phyloP scores from a whole-genome alignment of 1,284 basidiomycete genomes.

The Schizopora paradoxa region DNA sequence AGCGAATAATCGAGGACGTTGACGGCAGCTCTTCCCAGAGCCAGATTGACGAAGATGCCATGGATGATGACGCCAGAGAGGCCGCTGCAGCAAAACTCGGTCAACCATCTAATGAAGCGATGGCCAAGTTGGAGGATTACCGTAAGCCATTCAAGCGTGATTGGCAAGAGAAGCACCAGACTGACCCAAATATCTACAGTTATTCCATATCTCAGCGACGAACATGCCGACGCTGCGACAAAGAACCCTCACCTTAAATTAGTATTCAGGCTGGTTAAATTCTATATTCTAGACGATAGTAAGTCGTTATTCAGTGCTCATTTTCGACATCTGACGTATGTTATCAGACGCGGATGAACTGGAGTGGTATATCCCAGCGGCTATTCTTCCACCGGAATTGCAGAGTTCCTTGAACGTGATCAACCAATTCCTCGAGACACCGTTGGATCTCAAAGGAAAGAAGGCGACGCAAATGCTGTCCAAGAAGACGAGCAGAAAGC shows the following conservation, averaged over 20 bases:
- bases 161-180: slow-evolving; percentile 4
- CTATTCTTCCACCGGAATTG: slow-evolving; percentile 58
- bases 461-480: slow-evolving; percentile 59
- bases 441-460: slow-evolving; percentile 72
- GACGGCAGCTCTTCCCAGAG: slow-evolving; percentile 44
- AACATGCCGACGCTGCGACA: slow-evolving; percentile 69
- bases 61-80: slow-evolving; percentile 41
- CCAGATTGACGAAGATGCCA: slow-evolving; percentile 37
- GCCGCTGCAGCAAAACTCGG: slow-evolving; percentile 31
- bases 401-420: slow-evolving; percentile 64
- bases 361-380: slow-evolving; percentile 75
- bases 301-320: slow-evolving; percentile 15
- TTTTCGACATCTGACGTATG: slow-evolving; percentile 12
- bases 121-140: slow-evolving; percentile 70
- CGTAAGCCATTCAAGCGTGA: slow-evolving; percentile 42
- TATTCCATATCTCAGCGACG: slow-evolving; percentile 68
- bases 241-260: slow-evolving; percentile 78
- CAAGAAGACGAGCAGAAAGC: slow-evolving; percentile 51
- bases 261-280: slow-evolving; percentile 69
- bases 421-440: slow-evolving; percentile 68
- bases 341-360: slow-evolving; percentile 58
- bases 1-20: slow-evolving; percentile 64
- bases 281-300: slow-evolving; percentile 61
- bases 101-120: slow-evolving; percentile 64
- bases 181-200: slow-evolving; percentile 38